These are phyloP conservation scores for Phoma sp. DNA, from an alignment of 2,329 filamentous ascomycete genomes.

Conservation along the genomic window DNA sequence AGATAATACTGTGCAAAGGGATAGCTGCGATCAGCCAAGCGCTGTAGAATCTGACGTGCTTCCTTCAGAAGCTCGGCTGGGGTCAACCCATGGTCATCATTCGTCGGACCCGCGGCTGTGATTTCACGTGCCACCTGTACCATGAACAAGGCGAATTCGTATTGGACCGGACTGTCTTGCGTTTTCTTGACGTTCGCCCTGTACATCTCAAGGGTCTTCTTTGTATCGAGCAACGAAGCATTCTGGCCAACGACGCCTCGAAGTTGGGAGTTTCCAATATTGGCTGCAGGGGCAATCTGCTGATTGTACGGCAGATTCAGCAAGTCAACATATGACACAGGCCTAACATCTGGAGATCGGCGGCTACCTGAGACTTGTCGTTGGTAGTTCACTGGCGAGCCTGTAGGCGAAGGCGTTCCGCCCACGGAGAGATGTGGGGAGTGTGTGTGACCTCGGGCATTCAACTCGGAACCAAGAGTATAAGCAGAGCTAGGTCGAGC, in stretches of 20 bases:
- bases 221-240: constrained; percentile 86
- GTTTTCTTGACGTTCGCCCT: constrained; percentile 97
- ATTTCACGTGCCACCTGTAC: constrained; percentile 86
- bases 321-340: constrained; percentile 66
- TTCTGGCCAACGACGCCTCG: constrained; percentile 83
- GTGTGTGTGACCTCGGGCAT: constrained; percentile 64
- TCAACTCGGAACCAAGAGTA: constrained; percentile 74
- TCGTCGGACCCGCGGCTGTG: constrained; percentile 34
- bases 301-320: constrained; percentile 78
- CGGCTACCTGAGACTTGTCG: constrained; percentile 59
- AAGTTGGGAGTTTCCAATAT: constrained; percentile 81
- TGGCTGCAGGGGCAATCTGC: constrained; percentile 67
- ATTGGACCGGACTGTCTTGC: constrained; percentile 85
- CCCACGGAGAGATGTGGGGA: constrained; percentile 59
- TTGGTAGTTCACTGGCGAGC: constrained; percentile 51
- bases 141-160: constrained; percentile 95
- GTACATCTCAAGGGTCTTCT: constrained; percentile 98
- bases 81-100: constrained; percentile 53
- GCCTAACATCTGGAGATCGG: constrained; percentile 63
- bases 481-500: constrained; percentile 77
- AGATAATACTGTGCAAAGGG: constrained; percentile 98
- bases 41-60: constrained; percentile 86
- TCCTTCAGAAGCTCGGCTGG: constrained; percentile 75
- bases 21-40: constrained; percentile 83
- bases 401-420: constrained; percentile 46